phyloP scores from a whole-genome alignment of 352 stramenopile species.

The Phytophthora pini region DNA sequence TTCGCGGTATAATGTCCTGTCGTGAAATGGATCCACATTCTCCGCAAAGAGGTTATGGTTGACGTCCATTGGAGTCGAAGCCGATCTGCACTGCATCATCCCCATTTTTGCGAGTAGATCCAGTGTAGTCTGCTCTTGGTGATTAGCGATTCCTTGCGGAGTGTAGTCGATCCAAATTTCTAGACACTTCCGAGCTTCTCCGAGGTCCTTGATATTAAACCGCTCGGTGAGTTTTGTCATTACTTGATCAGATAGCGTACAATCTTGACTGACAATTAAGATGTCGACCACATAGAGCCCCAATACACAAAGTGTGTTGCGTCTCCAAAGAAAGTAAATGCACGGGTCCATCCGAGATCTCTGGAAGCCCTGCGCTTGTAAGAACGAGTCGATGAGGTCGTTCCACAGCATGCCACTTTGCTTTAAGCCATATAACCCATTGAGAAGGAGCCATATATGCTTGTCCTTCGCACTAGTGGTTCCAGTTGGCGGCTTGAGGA shows the following conservation, averaged over 20 bases:
- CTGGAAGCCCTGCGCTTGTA: conserved; percentile 10
- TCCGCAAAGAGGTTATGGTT: conserved; percentile 6
- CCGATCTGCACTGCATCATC: conserved; percentile 1
- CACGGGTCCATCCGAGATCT: conserved; percentile 6
- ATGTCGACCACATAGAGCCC: conserved; percentile 17
- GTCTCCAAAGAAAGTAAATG: conserved; percentile 2
- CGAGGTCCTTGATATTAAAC: conserved; percentile 19
- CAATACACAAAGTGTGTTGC: conserved; percentile 2
- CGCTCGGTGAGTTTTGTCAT: conserved; percentile 5
- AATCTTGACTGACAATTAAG: conserved; percentile 9
- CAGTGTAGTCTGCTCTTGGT: conserved; percentile 5
- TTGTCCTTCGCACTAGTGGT: background rate
- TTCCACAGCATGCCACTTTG: conserved; percentile 12
- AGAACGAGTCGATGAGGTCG: conserved; percentile 13
- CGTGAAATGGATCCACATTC: conserved; percentile 1
- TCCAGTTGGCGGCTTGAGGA: conserved; percentile 9
- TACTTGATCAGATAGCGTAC: background rate
- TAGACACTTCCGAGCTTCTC: conserved; percentile 12
- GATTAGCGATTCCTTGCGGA: conserved; percentile 1
- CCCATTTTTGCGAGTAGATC: conserved; percentile 15
- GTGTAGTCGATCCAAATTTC: conserved; percentile 8
- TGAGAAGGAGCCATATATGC: background rate
- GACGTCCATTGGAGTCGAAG: conserved; percentile 7
- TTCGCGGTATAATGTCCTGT: conserved; percentile 1
- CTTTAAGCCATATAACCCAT: background rate